Percentiles rank a stretch among this genome's conserved stretches.
Conservation (phyloP, 2,329 filamentous ascomycete species). For the Exophiala calicioides region DNA sequence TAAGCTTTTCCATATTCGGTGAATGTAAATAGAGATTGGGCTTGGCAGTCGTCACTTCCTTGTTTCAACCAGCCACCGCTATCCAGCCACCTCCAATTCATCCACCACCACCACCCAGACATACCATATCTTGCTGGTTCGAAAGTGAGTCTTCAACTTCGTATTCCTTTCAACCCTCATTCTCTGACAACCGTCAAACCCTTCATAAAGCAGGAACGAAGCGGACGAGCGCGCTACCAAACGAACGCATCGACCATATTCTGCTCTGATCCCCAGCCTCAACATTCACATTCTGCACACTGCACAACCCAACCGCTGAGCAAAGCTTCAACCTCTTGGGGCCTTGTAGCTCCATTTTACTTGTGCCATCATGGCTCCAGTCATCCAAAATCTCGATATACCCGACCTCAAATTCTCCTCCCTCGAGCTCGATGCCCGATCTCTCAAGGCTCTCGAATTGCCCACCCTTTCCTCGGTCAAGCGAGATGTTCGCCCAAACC, state of each 20-base stretch:
- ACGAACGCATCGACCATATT: constrained; percentile 1
- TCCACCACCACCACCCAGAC: background rate
- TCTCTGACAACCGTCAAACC: constrained; percentile 5
- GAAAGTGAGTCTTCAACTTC: constrained; percentile 2
- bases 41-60: constrained; percentile 3
- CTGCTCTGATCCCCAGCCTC: constrained; percentile 4
- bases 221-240: too few relatives aligned
- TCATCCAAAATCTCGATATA: constrained; percentile 15
- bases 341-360: constrained; percentile 12
- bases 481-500: constrained; percentile 7
- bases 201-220: background rate
- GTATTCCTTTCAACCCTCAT: background rate
- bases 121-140: background rate
- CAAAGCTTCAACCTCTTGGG: constrained; percentile 5
- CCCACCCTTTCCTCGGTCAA: constrained; percentile 10
- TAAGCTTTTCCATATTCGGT: background rate
- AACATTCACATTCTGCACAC: constrained; percentile 2
- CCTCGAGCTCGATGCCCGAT: constrained; percentile 31
- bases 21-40: background rate
- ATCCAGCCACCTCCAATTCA: constrained; percentile 3
- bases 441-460: constrained; percentile 8
- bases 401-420: constrained; percentile 30
- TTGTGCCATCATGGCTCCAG: constrained; percentile 27
- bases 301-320: constrained; percentile 8
- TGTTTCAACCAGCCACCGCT: constrained; percentile 2